Conservation (phyloP, 2,329 filamentous ascomycete genomes). For the Fusarium pseudoanthophilum region DNA sequence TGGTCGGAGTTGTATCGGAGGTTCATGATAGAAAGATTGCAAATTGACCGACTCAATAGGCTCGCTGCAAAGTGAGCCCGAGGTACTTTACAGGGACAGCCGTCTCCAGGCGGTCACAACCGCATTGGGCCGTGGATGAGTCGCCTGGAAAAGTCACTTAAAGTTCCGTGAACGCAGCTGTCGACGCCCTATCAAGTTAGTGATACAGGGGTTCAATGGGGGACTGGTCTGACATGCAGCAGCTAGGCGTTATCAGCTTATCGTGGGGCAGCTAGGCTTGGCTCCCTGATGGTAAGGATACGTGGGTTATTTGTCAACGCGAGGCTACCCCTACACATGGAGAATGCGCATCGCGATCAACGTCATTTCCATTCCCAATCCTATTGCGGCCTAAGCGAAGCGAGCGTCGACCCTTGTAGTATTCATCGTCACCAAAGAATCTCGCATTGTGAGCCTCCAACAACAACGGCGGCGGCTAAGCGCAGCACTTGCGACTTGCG, state of each 20-base stretch:
- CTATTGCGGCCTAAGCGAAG: conserved; percentile 16
- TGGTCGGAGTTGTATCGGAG: conserved; percentile 45
- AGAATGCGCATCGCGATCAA: conserved; percentile 35
- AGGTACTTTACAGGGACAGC: conserved; percentile 40
- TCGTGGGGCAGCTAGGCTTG: conserved; percentile 12
- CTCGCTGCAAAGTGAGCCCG: conserved; percentile 25
- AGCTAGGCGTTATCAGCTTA: conserved; percentile 30
- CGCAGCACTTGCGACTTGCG: not conserved
- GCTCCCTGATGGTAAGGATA: conserved; percentile 13
- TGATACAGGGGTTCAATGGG: conserved; percentile 7
- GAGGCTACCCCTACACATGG: conserved; percentile 29
- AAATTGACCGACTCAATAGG: conserved; percentile 38
- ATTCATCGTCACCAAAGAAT: not conserved
- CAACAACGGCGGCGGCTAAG: not conserved
- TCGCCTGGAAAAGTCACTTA: conserved; percentile 25
- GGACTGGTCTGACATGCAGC: conserved; percentile 7
- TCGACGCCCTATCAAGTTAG: conserved; percentile 19
- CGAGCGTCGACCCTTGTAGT: conserved; percentile 13
- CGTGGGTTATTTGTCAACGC: conserved; percentile 40
- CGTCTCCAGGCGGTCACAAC: conserved; percentile 42
- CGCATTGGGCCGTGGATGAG: conserved; percentile 38
- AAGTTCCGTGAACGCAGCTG: conserved; percentile 30
- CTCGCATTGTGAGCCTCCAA: not conserved
- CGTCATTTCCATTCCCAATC: conserved; percentile 28
- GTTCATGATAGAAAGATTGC: conserved; percentile 29